phyloP scores from a whole-genome alignment of 192 early-diverging fungal genomes.

The Funneliformis geosporum region DNA sequence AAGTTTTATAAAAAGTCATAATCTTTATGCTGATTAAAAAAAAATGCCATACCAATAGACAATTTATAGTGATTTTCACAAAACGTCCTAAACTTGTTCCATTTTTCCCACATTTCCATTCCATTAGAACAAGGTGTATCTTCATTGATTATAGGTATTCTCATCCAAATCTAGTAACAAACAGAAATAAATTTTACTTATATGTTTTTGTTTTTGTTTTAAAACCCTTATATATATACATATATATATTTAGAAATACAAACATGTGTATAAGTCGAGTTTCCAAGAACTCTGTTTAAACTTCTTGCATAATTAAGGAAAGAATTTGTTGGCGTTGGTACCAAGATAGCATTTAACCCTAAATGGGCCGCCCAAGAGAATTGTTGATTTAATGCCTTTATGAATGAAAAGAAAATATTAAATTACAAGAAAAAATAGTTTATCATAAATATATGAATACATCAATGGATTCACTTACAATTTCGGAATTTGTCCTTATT shows the following conservation, averaged over 20 bases:
- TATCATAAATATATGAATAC: neutral
- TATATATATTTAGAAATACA: too few species aligned
- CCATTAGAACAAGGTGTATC: constrained; percentile 30
- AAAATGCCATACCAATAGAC: constrained; percentile 43
- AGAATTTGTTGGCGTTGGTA: constrained; percentile 44
- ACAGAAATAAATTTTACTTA: too few species aligned
- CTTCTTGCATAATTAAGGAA: constrained; percentile 61
- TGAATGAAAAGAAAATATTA: neutral
- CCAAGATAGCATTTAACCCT: constrained; percentile 59
- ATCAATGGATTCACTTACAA: constrained; percentile 34
- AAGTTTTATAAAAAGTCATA: too few species aligned
- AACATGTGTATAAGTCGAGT: constrained; percentile 1
- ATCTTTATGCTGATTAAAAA: neutral
- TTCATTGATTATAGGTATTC: constrained; percentile 46
- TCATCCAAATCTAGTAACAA: constrained; percentile 51
- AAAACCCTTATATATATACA: too few species aligned
- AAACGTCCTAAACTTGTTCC: constrained; percentile 78
- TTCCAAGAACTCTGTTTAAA: constrained; percentile 10
- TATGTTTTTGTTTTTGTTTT: too few species aligned
- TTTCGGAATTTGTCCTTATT: constrained; percentile 58
- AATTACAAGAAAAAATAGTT: constrained; percentile 5
- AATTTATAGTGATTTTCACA: constrained; percentile 70
- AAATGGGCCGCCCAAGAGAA: constrained; percentile 72
- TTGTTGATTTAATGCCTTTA: constrained; percentile 59
- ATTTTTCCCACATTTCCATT: constrained; percentile 65